Base-by-base conservation (phyloP, 2,329 filamentous ascomycete species). In the Fusarium bactridioides region DNA sequence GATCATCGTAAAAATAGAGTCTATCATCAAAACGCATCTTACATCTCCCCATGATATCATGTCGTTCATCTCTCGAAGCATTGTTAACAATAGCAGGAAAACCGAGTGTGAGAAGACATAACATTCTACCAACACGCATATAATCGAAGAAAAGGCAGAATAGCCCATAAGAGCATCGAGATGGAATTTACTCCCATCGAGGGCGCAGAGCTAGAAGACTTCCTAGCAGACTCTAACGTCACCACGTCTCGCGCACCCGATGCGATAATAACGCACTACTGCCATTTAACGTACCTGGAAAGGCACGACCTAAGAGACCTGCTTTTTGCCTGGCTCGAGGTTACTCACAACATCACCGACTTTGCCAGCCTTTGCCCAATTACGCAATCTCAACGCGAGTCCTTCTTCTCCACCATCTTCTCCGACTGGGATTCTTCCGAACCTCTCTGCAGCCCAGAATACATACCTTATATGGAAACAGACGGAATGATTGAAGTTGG, bases 391-490 rank as follows among this genome's bases (percentile, higher is more conserved):
- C 48, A 51, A 51, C 31, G 48, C 31, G 31, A 35, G 48, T 25
- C 48, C 29, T 51, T 51, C 48, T 51, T 51, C 48, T 51, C 31
- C 48, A 51, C n/a, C 8, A 25, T 51, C n/a, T 51, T 35, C n/a
- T 51, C n/a, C 8, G 31, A 51, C 48, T 51, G 31, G 12, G 48
- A 51, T 35, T 7, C 31, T 51, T 33, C 31, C 31, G 11, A 35
- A 51, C 48, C 48, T 25, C 10, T 13, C n/a, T 51, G 13, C 12
- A 25, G 16, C n/a, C 31, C 31, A 51, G 6, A 51, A 35, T 35
- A 35, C 48, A 25, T 35, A 51, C 3, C 12, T 25, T 25, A 25
- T 25, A 6, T 35, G 18, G 1, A 3, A 13, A 35, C 48, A 51
- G 31, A 35, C 16, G 31, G 48, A 25, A 25, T 9, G 48, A 21